A percentile compares a stretch with the other conserved stretches of the same genome.
These are phyloP conservation scores for Clarkia xantiana DNA, from an alignment of 345 rosid genomes.

Conservation along the genomic window DNA sequence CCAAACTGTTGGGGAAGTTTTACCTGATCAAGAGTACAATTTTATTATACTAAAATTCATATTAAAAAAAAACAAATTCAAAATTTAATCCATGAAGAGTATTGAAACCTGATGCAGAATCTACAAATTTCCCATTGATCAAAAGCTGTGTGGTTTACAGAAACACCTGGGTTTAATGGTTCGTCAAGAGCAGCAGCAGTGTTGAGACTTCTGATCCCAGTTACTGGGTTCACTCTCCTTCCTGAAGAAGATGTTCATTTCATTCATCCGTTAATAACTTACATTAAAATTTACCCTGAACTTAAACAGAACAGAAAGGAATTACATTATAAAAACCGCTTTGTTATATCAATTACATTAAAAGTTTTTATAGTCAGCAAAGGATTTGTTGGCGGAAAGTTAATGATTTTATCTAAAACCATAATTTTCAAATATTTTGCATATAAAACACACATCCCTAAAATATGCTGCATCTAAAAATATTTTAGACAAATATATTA, in stretches of 20 bases:
- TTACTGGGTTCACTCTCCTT: not conserved
- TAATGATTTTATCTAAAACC: too few species aligned
- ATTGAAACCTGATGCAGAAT: conserved; percentile 5
- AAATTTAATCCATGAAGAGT: not conserved
- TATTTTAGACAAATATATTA: too few species aligned
- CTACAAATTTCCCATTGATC: conserved; percentile 11
- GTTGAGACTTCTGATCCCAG: conserved; percentile 3
- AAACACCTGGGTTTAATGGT: conserved; percentile 4
- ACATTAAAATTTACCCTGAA: not conserved
- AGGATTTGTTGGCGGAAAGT: too few species aligned
- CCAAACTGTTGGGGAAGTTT: conserved; percentile 55
- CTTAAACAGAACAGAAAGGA: too few species aligned
- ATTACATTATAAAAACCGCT: too few species aligned
- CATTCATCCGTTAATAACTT: not conserved
- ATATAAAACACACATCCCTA: too few species aligned
- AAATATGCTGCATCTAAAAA: too few species aligned
- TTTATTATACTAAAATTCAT: too few species aligned
- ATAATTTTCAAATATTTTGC: too few species aligned
- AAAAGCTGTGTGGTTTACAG: conserved; percentile 9
- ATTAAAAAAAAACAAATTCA: too few species aligned
- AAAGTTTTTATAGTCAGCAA: too few species aligned
- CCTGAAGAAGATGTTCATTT: conserved; percentile 1
- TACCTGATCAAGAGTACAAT: conserved; percentile 16
- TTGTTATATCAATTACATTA: too few species aligned
- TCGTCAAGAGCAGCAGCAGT: conserved; percentile 8